Base-by-base conservation (phyloP, 78 protist species). In the Chrysochromulina tobinii region DNA sequence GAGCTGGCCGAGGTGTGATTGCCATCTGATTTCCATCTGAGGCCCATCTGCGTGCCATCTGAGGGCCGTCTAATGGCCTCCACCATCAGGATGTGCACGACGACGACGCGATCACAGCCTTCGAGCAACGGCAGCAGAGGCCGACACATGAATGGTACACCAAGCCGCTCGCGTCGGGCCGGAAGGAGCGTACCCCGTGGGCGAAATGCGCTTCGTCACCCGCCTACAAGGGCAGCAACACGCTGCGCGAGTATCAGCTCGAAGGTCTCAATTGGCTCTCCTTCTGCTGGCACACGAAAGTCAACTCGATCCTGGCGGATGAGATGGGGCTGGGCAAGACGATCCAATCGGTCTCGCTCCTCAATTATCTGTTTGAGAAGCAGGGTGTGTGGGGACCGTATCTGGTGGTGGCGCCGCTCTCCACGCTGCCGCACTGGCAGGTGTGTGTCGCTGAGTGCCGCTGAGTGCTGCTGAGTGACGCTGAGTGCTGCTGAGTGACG, bases 351-450 rank as follows among this genome's bases (percentile, higher is more conserved):
- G 79, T 81, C 50, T n/a, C 72, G n/a, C 66, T 81, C 72, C 88
- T 93, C 25, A 6, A 14, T 18, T 58, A 77, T 59, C 64, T 89
- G 85, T 9, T 14, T 58, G 2, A 7, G 51, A 59, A 23, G 48
- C 73, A 66, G n/a, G 38, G 92, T 4, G 50, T 94, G 27, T 50
- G 91, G 14, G 99, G 99, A 1, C 99, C 99, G 48, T 95, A 92
- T 81, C 91, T 98, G 55, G 97, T 98, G n/a, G 98, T 97, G 17
- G 99, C 96, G 18, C 99, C 99, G 14, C 94, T 97, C 58, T 92
- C 95, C 18, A 92, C 94, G 11, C 81, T 92, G 38, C 38, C 38
- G 38, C 38, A 38, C 38, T 38, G 38, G 38, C 38, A 75, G 89
- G 94, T 61, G 53, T 94, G 95, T 18, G 97, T 38, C 38, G 38